These are phyloP conservation scores for Plantago major DNA, from an alignment of 257 asterid species.

Conservation along the genomic window DNA sequence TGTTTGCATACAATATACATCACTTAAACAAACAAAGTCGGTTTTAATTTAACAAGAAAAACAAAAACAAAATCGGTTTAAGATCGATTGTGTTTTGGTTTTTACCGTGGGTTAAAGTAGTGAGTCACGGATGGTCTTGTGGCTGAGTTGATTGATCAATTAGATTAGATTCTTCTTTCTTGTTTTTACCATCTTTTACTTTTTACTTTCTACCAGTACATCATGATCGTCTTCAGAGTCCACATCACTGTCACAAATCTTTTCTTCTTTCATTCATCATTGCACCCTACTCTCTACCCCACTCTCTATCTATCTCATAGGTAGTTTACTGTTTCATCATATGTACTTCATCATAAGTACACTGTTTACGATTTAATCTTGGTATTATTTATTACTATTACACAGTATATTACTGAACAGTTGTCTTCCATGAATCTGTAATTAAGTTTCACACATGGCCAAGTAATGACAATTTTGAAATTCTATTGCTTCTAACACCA, in stretches of 20 bases:
- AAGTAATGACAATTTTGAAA: slow-evolving; percentile 15
- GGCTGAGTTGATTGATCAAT: too few relatives aligned
- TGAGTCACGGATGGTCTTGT: too few relatives aligned
- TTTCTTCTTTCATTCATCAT: neutral
- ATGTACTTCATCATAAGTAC: too few relatives aligned
- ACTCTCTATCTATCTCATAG: too few relatives aligned
- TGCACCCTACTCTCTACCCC: neutral
- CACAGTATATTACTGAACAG: too few relatives aligned
- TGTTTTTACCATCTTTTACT: neutral
- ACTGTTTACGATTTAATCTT: too few relatives aligned
- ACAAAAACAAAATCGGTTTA: neutral
- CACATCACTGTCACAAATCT: neutral
- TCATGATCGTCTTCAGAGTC: neutral
- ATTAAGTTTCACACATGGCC: slow-evolving; percentile 1
- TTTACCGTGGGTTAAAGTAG: slow-evolving; percentile 20
- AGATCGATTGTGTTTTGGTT: neutral
- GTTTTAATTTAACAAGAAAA: neutral
- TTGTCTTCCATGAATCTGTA: slow-evolving; percentile 11
- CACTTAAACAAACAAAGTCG: too few relatives aligned
- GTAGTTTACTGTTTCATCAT: too few relatives aligned
- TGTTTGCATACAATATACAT: too few relatives aligned
- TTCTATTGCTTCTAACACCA: neutral
- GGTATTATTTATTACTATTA: too few relatives aligned
- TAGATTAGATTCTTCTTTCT: neutral
- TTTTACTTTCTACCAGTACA: neutral